Conservation (phyloP, 2,329 filamentous ascomycete genomes). For the Apiospora hydei region DNA sequence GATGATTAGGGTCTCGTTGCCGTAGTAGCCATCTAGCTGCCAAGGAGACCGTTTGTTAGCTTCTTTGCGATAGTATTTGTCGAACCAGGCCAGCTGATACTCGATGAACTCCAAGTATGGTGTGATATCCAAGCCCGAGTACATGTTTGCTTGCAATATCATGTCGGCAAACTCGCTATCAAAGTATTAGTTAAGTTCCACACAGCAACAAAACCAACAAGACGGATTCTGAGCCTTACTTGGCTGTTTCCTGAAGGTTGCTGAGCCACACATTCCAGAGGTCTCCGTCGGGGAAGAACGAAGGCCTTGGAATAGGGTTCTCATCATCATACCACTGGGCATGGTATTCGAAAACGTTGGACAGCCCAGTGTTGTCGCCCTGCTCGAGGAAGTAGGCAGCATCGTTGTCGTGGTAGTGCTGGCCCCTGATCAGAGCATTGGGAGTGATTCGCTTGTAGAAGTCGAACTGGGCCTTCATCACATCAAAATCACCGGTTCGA, state of each 20-base stretch:
- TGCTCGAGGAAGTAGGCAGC: slow-evolving; percentile 22
- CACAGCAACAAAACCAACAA: not conserved
- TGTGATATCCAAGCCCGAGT: slow-evolving; percentile 1
- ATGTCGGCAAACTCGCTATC: slow-evolving; percentile 21
- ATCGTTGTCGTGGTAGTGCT: slow-evolving; percentile 16
- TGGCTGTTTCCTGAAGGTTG: slow-evolving; percentile 15
- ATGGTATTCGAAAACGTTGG: slow-evolving; percentile 23
- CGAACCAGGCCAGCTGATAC: slow-evolving; percentile 24
- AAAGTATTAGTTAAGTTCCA: not conserved
- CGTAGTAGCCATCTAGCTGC: slow-evolving; percentile 12
- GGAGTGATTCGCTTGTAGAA: slow-evolving; percentile 23
- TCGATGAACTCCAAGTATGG: slow-evolving; percentile 25
- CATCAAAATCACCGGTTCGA: slow-evolving; percentile 21
- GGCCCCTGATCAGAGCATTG: slow-evolving; percentile 16
- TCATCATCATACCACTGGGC: slow-evolving; percentile 12
- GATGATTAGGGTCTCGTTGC: slow-evolving; percentile 18
- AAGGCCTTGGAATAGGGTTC: slow-evolving; percentile 9
- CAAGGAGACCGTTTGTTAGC: not conserved
- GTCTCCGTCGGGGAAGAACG: slow-evolving; percentile 18
- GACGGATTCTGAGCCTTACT: not conserved
- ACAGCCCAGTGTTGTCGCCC: slow-evolving; percentile 23
- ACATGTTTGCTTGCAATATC: slow-evolving; percentile 21
- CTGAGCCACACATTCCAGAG: slow-evolving; percentile 22
- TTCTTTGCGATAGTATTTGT: slow-evolving; percentile 23
- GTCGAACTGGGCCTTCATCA: slow-evolving; percentile 23